Base-by-base conservation (phyloP, 352 stramenopile genomes). In the Paralagenidium karlingii region DNA sequence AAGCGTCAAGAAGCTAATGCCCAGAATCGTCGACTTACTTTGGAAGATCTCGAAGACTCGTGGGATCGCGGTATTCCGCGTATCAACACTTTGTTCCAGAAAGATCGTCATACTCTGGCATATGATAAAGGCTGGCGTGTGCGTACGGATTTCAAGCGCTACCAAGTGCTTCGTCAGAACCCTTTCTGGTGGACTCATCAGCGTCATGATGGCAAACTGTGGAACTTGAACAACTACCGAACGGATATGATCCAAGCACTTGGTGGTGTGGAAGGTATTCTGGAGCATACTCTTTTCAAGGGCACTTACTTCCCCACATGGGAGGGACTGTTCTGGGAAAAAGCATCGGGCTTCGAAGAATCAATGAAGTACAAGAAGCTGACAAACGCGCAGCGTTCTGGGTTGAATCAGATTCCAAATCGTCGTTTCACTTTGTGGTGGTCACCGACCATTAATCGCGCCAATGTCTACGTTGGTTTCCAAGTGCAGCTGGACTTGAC, bases 271-370 rank as follows among this genome's bases (percentile, higher is more conserved):
- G 96, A 99, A 79, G 96, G 95, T 45, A 99, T 99, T 69, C 60
- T 99, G 20, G 96, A 99, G 65, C 96, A 99, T 62, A 99, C 96
- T 18, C 60, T 99, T 18, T 99, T 99, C 74, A 99, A 99, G 67
- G 96, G 96, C 29, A 99, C 96, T 12, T 99, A 99, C 59, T 99
- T 99, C 62, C 95, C 95, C 11, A 99, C 96, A 6, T 99, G 96
- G 96, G 96, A 99, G 59, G 96, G 96, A 66, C 68, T 99, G 21
- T 99, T 99, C 59, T 99, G 96, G 96, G 96, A 99, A 68, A 99
- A 99, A 61, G 94, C 96, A 16, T 98, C 85, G 24, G 80, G 82
- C 4, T 96, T 94, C 49, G 80, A 94, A 55, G 80, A 94, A 56
- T 89, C 75, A 49, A 98, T 98, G 93, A 97, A 97, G 74, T 97